Evolutionary conservation across 176 grass and related monocot species (phyloP).

Genomic region (bread wheat (Triticum aestivum)): DNA sequence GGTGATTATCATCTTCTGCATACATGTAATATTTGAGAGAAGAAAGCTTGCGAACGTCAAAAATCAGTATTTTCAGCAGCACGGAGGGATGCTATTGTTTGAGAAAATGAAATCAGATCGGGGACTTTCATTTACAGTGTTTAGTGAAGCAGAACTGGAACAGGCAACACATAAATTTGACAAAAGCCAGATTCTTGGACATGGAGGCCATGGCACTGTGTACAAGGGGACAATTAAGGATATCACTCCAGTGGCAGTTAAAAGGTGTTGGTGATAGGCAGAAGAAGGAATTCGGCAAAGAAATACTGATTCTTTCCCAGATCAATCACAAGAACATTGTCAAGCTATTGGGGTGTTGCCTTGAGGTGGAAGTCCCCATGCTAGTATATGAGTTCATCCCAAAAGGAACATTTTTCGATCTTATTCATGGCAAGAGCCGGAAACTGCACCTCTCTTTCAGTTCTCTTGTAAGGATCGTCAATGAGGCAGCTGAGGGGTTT

Average conservation of each 20-base stretch:
- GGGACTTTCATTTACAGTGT: conserved; percentile 16
- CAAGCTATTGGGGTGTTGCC: conserved; percentile 17
- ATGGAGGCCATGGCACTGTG: conserved; percentile 19
- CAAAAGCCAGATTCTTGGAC: conserved; percentile 8
- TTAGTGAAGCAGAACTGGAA: conserved; percentile 11
- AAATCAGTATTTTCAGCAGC: conserved; percentile 7
- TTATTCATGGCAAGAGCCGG: not conserved
- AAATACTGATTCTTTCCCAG: conserved; percentile 13
- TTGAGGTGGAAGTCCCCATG: conserved; percentile 13
- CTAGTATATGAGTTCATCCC: not conserved
- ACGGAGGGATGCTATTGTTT: not conserved
- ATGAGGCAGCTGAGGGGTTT: too few relatives aligned
- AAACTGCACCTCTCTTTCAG: too few relatives aligned
- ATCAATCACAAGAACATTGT: conserved; percentile 21
- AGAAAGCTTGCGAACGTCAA: conserved; percentile 16
- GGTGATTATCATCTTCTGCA: not conserved
- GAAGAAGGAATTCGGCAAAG: conserved; percentile 24
- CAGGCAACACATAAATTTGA: conserved; percentile 21
- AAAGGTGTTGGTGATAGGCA: conserved; percentile 10
- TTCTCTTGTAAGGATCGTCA: too few relatives aligned
- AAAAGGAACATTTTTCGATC: not conserved
- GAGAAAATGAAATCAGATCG: conserved; percentile 20
- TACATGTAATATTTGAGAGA: not conserved
- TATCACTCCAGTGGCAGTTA: not conserved
- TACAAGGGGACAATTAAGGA: conserved; percentile 12